A percentile compares a stretch with the other conserved stretches of the same genome.
These are phyloP conservation scores for Mycena kentingensis DNA, from an alignment of 768 basidiomycete species.

Conservation along the genomic window DNA sequence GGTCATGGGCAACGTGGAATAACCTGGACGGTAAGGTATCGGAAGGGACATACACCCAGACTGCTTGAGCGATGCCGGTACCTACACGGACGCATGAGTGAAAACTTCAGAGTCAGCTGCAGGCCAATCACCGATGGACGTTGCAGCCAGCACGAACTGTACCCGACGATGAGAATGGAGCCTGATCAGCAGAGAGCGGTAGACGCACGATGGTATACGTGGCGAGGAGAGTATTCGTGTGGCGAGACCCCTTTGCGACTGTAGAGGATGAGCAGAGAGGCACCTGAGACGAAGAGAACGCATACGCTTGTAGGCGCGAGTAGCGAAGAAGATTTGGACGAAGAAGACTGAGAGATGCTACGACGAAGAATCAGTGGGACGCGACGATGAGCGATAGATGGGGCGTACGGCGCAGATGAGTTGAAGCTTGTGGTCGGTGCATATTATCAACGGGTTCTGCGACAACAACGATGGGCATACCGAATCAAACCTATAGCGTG, in stretches of 20 bases:
- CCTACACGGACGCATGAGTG: too few species aligned
- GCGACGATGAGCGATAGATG: too few species aligned
- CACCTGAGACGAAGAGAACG: not conserved
- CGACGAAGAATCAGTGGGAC: not conserved
- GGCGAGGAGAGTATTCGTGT: not conserved
- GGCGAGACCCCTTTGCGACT: too few species aligned
- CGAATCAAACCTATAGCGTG: not conserved
- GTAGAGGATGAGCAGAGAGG: too few species aligned
- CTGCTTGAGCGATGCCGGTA: constrained; percentile 12
- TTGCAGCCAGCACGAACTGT: not conserved
- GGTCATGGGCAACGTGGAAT: not conserved
- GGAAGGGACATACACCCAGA: constrained; percentile 4
- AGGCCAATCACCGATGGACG: too few species aligned
- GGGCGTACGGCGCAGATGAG: too few species aligned
- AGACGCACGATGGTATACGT: constrained; percentile 1
- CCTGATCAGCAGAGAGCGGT: not conserved
- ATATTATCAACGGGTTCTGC: too few species aligned
- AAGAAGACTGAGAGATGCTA: constrained; percentile 16
- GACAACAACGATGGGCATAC: too few species aligned
- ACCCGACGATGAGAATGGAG: not conserved
- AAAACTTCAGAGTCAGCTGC: too few species aligned
- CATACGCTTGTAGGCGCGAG: constrained; percentile 8
- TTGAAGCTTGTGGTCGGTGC: too few species aligned
- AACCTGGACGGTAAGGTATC: constrained; percentile 7
- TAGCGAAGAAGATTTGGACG: constrained; percentile 15